Conservation (phyloP, 2,329 filamentous ascomycete species). For the Pseudogymnoascus sp. region DNA sequence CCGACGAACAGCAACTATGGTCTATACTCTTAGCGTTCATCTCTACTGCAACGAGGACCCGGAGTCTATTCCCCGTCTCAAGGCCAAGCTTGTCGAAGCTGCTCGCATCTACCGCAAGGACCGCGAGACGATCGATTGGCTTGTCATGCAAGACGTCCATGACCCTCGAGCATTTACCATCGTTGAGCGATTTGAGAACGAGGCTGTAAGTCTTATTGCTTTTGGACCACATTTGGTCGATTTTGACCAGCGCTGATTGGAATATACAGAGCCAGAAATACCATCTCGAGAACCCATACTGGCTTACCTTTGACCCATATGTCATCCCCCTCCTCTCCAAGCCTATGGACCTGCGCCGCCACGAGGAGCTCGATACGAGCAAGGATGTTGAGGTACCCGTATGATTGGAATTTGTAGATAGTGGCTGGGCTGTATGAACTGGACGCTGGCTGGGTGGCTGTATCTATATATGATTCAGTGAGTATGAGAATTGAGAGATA, state of each 20-base stretch:
- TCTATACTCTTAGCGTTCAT: conserved; percentile 62
- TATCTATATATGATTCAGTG: neutral
- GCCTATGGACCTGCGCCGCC: conserved; percentile 61
- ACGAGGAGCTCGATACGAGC: conserved; percentile 58
- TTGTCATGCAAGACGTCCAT: conserved; percentile 68
- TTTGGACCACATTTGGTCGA: neutral
- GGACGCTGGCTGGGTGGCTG: no score
- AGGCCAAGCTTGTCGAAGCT: conserved; percentile 68
- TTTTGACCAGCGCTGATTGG: neutral
- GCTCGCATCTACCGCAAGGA: conserved; percentile 64
- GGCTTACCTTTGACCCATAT: conserved; percentile 70
- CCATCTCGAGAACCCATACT: conserved; percentile 59
- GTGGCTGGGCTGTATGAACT: neutral
- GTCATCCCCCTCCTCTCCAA: conserved; percentile 60
- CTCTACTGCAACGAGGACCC: conserved; percentile 61
- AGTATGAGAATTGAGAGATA: neutral
- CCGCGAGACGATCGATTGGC: conserved; percentile 63
- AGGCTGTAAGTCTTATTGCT: conserved; percentile 41
- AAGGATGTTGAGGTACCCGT: conserved; percentile 38
- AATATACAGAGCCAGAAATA: conserved; percentile 47
- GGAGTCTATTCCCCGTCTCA: conserved; percentile 57
- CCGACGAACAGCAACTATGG: conserved; percentile 37
- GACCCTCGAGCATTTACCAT: conserved; percentile 66
- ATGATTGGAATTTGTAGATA: conserved; percentile 12
- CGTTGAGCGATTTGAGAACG: conserved; percentile 64